These are phyloP conservation scores for Ustilago esculenta DNA, from an alignment of 1,284 basidiomycete genomes.

Conservation along the genomic window DNA sequence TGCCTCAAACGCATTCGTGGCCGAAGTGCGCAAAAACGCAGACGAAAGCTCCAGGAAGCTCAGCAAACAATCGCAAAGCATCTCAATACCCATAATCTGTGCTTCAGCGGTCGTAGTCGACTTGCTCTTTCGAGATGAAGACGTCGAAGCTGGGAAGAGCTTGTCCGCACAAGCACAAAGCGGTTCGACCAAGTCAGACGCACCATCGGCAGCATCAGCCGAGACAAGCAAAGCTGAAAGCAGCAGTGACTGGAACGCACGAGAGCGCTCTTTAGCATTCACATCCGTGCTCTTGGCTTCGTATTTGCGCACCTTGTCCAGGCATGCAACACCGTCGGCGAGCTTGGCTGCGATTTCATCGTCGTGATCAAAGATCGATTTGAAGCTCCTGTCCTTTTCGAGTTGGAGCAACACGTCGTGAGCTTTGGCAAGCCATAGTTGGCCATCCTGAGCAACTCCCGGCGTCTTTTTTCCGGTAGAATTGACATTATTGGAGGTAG, in stretches of 20 bases:
- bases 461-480: conserved; percentile 71
- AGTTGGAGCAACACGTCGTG: conserved; percentile 74
- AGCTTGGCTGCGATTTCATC: conserved; percentile 45
- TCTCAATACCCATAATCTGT: conserved; percentile 76
- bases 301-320: conserved; percentile 49
- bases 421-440: conserved; percentile 81
- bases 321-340: conserved; percentile 29
- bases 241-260: conserved; percentile 54
- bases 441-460: conserved; percentile 76
- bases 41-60: conserved; percentile 87
- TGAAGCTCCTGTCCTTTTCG: conserved; percentile 78
- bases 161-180: conserved; percentile 62
- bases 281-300: conserved; percentile 29
- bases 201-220: conserved; percentile 70
- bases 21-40: conserved; percentile 81
- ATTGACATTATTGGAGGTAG: conserved; percentile 41
- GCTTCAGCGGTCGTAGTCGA: conserved; percentile 68
- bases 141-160: conserved; percentile 33
- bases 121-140: conserved; percentile 22
- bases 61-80: conserved; percentile 86
- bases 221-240: conserved; percentile 54
- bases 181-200: conserved; percentile 56
- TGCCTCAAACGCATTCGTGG: conserved; percentile 82
- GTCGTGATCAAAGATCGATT: conserved; percentile 42
- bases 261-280: conserved; percentile 23